phyloP scores from a whole-genome alignment of 768 basidiomycete species.

The Hemileccinum rubropunctum region DNA sequence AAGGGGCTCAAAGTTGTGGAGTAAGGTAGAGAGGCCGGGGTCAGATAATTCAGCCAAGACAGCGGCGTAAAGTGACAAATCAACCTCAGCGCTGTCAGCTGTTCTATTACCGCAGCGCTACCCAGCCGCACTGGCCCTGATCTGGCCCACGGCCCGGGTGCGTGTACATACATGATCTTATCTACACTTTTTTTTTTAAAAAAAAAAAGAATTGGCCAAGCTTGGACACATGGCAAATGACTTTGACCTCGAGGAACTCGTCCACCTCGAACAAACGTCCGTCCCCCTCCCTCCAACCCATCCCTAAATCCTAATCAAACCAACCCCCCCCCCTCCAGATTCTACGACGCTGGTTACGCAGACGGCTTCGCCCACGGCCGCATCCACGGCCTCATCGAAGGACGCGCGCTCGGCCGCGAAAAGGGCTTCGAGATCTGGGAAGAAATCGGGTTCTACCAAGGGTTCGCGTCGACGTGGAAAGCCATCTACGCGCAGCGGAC shows the following conservation, averaged over 20 bases:
- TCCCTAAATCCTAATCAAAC: neutral
- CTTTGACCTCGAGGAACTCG: constrained; percentile 54
- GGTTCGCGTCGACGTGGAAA: constrained; percentile 74
- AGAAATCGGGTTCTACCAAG: constrained; percentile 92
- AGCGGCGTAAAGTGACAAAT: too few species aligned
- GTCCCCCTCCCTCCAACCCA: constrained; percentile 12
- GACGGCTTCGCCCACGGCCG: constrained; percentile 84
- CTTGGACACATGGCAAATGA: too few species aligned
- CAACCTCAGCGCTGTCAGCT: too few species aligned
- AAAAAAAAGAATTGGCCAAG: too few species aligned
- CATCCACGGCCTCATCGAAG: constrained; percentile 89
- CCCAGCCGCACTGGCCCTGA: too few species aligned
- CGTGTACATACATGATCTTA: too few species aligned
- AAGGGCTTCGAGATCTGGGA: constrained; percentile 98
- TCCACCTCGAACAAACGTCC: constrained; percentile 63
- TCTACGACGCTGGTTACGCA: constrained; percentile 74
- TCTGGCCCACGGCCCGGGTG: too few species aligned
- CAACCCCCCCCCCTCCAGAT: constrained; percentile 40
- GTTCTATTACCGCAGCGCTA: too few species aligned
- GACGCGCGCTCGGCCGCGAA: constrained; percentile 81
- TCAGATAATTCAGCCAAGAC: too few species aligned
- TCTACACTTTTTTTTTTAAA: too few species aligned
- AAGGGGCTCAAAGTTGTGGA: too few species aligned
- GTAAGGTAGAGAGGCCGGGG: too few species aligned
- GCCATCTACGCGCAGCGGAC: constrained; percentile 42